Base-by-base conservation (phyloP, 257 asterid species). In the Capsicum chinense region DNA sequence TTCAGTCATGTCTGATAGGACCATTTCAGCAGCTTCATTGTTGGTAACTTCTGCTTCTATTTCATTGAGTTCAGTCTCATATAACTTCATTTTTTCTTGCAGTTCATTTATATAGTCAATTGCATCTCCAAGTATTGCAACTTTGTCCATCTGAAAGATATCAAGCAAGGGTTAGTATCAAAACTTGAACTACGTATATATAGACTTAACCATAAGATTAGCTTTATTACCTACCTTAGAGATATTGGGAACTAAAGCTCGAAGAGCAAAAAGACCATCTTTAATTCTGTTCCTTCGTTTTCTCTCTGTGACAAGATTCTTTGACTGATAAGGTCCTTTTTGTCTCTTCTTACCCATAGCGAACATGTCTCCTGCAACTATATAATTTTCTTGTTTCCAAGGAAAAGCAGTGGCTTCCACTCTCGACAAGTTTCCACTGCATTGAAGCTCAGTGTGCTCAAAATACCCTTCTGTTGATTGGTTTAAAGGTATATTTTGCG, bases 261-360 rank as follows among this genome's bases (percentile, higher is more conserved):
- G 97, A 54, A 95, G 97, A 83, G 92, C 87, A 84, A 88, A 85
- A 84, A 92, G 90, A 9, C 95, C 92, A 1, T 89, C 91, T 58
- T 92, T 94, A 73, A 94, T 94, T 91, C 92, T 92, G 88, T 90
- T 87, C 90, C 99, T 92, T 81, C 98, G 83, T 71, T 92, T 94
- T 71, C 98, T 90, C 93, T 95, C 98, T 0, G 97, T 92, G 79
- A 86, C 54, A 12, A 95, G 98, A 91, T 95, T 95, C 94, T 95
- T 94, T 57, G 98, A 93, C 60, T 91, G 88, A 87, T 74, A 90
- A 79, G 87, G 89, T 16, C 93, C 94, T 80, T 69, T 88, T 52
- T 85, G 89, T 1, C 59, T 56, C 59, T 89, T 89, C 82, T 87
- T 91, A 84, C 82, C 79, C 67, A 33, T 26, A 74, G 84, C 74